Evolutionary conservation across 2,329 filamentous ascomycete genomes (phyloP), one percentile per base, ranked within the genome.

Genomic region (Sporothrix sp.): DNA sequence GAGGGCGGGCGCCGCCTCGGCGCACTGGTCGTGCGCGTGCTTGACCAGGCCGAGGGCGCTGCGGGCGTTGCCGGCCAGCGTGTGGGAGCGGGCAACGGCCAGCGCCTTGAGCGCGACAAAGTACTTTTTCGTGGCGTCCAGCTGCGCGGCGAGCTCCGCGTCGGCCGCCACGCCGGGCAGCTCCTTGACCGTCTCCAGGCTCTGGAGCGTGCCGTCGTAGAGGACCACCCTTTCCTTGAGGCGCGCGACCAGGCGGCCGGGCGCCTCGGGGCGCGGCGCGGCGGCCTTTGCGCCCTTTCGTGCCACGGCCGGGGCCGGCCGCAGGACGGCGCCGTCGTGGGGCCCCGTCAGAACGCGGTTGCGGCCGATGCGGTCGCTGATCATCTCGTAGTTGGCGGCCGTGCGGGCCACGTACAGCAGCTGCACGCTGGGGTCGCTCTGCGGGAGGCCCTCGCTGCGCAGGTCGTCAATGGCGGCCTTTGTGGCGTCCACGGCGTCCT

Each of bases 401-500:
- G 94, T 94, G 54, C 86, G 84, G 3, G 90, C 95, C 52, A 98
- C 85, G 58, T 95, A 90, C 40, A 98, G 71, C 59, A 89, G 83
- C 68, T 98, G 93, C 82, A 98, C 89, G 52, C 88, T 81, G 32
- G 80, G 70, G 62, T 98, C 91, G 51, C 87, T 82, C 63, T 88
- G 86, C 20, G 87, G 78, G 13, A 95, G 79, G 1, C 88, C 86
- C 64, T 98, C 93, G 53, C 78, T 82, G 46, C 80, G 79, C 52
- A 96, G 72, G 65, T 97, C 93, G 57, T 97, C 91, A 53, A 96
- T 95, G 10, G 89, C 89, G 59, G 85, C 82, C 66, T 95, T 94
- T 1, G 90, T 93, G 5, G 89, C 88, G 67, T 98, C 93, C 18
- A 91, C 88, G 3, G 87, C 88, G 63, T 98, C 91, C 66, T 97